Evolutionary conservation across 345 rosid species (phyloP).

Genomic region (Mangifera indica): DNA sequence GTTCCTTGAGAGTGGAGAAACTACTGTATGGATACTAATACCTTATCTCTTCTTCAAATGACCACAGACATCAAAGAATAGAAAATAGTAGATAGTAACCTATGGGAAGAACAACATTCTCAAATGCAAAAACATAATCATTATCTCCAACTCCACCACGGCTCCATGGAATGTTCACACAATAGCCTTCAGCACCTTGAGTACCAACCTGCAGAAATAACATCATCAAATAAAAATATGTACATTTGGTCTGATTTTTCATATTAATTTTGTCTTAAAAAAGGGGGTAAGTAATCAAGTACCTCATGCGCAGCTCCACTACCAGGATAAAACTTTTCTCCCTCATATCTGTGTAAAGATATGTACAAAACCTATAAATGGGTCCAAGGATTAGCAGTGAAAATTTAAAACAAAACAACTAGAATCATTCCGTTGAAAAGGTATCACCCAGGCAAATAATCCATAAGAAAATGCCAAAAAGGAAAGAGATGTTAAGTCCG

Average conservation of each 20-base stretch:
- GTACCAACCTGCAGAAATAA: slow-evolving; percentile 63
- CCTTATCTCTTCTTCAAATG: background rate
- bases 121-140: slow-evolving; percentile 91
- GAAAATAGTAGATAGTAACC: slow-evolving; percentile 40
- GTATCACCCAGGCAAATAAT: background rate
- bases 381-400: slow-evolving; percentile 8
- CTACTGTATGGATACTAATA: slow-evolving; percentile 10
- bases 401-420: slow-evolving; percentile 2
- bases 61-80: slow-evolving; percentile 4
- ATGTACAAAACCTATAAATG: slow-evolving; percentile 71
- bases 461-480: background rate
- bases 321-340: slow-evolving; percentile 87
- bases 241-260: background rate
- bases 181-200: slow-evolving; percentile 87
- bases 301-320: slow-evolving; percentile 94
- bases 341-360: slow-evolving; percentile 93
- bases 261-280: background rate
- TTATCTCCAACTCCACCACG: slow-evolving; percentile 92
- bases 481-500: background rate
- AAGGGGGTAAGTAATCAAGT: slow-evolving; percentile 4
- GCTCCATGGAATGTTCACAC: slow-evolving; percentile 98
- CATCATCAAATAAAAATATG: slow-evolving; percentile 14
- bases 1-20: background rate
- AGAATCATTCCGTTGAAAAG: background rate
- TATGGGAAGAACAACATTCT: slow-evolving; percentile 86